Evolutionary conservation across 2,329 filamentous ascomycete species (phyloP).

Genomic region (Nemania serpens): DNA sequence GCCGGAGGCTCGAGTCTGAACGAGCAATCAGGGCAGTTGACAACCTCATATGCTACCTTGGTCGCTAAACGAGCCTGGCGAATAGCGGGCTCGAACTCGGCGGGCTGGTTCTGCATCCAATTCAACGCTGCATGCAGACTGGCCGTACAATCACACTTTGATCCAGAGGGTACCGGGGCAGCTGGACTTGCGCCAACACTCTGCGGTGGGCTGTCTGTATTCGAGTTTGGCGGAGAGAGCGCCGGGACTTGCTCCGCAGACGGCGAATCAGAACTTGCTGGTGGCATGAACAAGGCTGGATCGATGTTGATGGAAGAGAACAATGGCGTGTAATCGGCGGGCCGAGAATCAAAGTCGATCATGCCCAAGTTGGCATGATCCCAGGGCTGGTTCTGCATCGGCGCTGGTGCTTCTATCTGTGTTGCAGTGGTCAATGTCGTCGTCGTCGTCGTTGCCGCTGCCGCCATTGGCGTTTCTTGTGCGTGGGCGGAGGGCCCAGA

Average conservation of each 20-base stretch:
- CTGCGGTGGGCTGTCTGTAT: constrained; percentile 32
- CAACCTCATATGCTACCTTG: constrained; percentile 54
- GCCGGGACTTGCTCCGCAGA: constrained; percentile 33
- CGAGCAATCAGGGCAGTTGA: constrained; percentile 57
- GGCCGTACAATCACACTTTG: constrained; percentile 53
- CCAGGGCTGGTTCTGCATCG: constrained; percentile 5
- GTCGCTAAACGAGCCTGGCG: constrained; percentile 53
- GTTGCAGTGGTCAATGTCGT: constrained; percentile 3
- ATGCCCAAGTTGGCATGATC: constrained; percentile 27
- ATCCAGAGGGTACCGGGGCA: constrained; percentile 1
- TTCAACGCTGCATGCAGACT: constrained; percentile 57
- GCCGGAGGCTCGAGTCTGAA: constrained; percentile 42
- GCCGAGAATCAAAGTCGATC: constrained; percentile 35
- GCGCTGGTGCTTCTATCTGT: not conserved
- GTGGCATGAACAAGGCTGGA: constrained; percentile 35
- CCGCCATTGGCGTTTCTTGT: not conserved
- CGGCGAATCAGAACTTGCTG: constrained; percentile 18
- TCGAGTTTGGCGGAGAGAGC: constrained; percentile 35
- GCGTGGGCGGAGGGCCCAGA: not conserved
- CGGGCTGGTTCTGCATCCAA: constrained; percentile 53
- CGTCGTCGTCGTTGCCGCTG: not conserved
- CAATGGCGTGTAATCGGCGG: constrained; percentile 26
- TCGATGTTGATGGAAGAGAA: constrained; percentile 36
- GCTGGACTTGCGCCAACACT: constrained; percentile 19
- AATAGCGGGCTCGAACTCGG: constrained; percentile 53